phyloP scores from a whole-genome alignment of 805 yeast species.

The Jamesozyma jinghongensis region DNA sequence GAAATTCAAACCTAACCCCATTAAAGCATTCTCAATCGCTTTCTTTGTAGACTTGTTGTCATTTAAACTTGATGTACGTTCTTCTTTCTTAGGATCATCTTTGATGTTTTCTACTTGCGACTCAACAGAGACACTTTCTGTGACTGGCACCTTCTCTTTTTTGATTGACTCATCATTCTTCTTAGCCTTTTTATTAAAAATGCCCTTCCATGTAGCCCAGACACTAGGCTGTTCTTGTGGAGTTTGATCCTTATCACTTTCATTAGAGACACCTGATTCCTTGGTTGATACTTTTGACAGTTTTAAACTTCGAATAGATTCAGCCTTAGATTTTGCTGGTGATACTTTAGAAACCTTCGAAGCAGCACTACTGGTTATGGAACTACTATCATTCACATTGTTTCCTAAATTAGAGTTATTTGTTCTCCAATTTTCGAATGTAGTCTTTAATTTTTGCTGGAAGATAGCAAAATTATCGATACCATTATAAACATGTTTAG shows the following conservation, averaged over 20 bases:
- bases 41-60: slow-evolving; percentile 9
- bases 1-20: slow-evolving; percentile 18
- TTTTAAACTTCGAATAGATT: background rate
- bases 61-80: slow-evolving; percentile 9
- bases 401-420: slow-evolving; percentile 4
- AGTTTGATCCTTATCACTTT: background rate
- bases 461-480: slow-evolving; percentile 21
- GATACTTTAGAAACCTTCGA: background rate
- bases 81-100: slow-evolving; percentile 1
- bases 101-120: background rate
- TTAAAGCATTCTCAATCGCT: slow-evolving; percentile 18
- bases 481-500: slow-evolving; percentile 32
- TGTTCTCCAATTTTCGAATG: slow-evolving; percentile 27
- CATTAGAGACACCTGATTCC: background rate
- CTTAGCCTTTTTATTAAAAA: slow-evolving; percentile 19
- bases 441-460: slow-evolving; percentile 26
- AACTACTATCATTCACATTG: background rate
- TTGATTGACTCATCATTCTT: slow-evolving; percentile 7
- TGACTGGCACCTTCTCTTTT: background rate
- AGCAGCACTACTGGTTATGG: background rate
- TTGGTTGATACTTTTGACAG: background rate
- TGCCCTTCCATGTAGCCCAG: slow-evolving; percentile 23
- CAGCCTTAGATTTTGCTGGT: background rate
- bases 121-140: background rate
- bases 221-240: slow-evolving; percentile 9